Percentiles rank a stretch among this genome's conserved stretches.
Conservation (phyloP, 306 rosid genomes). For the Abrus precatorius region DNA sequence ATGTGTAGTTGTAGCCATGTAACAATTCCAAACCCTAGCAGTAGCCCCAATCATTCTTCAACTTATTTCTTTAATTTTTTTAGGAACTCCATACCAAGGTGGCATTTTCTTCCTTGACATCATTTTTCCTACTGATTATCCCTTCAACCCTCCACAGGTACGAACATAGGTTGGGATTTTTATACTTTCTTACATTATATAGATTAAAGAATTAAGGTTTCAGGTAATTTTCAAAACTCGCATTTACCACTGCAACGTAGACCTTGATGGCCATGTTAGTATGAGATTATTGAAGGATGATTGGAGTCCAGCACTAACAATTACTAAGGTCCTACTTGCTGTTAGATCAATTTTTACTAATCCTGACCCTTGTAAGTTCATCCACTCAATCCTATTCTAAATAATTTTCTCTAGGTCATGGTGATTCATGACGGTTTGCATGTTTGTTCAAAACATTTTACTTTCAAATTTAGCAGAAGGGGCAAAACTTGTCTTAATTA, state of each 20-base stretch:
- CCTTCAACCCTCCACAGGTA: slow-evolving; percentile 91
- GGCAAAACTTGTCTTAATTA: slow-evolving; percentile 15
- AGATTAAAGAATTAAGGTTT: slow-evolving; percentile 33
- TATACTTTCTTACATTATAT: slow-evolving; percentile 14
- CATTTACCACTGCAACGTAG: slow-evolving; percentile 90
- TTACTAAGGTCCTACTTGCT: slow-evolving; percentile 79
- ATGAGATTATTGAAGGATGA: slow-evolving; percentile 79
- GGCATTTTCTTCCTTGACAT: slow-evolving; percentile 92
- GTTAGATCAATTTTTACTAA: slow-evolving; percentile 71
- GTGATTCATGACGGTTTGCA: not conserved
- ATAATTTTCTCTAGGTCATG: not conserved
- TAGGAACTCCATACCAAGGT: slow-evolving; percentile 88
- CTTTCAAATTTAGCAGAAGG: slow-evolving; percentile 16
- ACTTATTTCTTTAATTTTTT: slow-evolving; percentile 13
- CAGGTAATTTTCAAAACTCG: slow-evolving; percentile 92
- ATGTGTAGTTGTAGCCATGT: not conserved
- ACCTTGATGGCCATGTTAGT: slow-evolving; percentile 66
- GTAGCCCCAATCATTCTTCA: too few species aligned
- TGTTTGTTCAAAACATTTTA: slow-evolving; percentile 5
- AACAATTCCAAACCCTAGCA: too few species aligned
- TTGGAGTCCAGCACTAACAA: slow-evolving; percentile 97
- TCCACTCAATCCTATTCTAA: not conserved
- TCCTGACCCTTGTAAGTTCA: slow-evolving; percentile 84
- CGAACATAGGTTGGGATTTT: not conserved
- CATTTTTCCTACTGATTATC: slow-evolving; percentile 81